Percentiles rank a stretch among this genome's conserved stretches.
Evolutionary conservation across 2,329 filamentous ascomycete species (phyloP).

Genomic region (Penicillium sp.): DNA sequence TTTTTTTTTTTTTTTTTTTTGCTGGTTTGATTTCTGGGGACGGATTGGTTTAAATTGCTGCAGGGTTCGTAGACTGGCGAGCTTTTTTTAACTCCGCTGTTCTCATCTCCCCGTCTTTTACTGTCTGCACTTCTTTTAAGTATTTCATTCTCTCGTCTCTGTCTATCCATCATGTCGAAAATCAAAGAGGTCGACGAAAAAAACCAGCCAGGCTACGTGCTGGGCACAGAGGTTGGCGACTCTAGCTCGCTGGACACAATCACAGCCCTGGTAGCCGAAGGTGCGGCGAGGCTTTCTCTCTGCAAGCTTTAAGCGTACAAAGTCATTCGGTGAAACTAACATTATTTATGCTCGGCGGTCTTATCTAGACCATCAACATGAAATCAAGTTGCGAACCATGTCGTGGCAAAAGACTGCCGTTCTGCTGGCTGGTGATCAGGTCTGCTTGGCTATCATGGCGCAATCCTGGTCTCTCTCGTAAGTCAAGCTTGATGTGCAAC

Average conservation of each 20-base stretch:
- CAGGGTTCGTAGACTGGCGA: not conserved
- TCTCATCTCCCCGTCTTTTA: not conserved
- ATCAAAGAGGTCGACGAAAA: slow-evolving; percentile 13
- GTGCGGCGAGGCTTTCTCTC: slow-evolving; percentile 1
- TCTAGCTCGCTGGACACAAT: slow-evolving; percentile 21
- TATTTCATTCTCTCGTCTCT: not conserved
- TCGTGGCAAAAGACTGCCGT: slow-evolving; percentile 56
- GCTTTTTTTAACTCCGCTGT: not conserved
- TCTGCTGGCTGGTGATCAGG: slow-evolving; percentile 52
- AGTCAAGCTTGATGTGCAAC: slow-evolving; percentile 16
- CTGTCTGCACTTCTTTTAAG: not conserved
- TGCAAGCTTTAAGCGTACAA: not conserved
- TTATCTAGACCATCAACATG: slow-evolving; percentile 30
- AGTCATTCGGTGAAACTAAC: not conserved
- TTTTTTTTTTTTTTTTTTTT: not conserved
- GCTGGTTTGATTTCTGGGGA: not conserved
- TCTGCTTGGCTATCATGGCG: slow-evolving; percentile 56
- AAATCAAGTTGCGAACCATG: slow-evolving; percentile 57
- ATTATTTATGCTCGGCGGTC: not conserved
- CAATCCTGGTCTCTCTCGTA: slow-evolving; percentile 54
- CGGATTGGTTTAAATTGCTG: not conserved
- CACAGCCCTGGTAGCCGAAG: slow-evolving; percentile 24
- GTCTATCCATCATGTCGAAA: slow-evolving; percentile 8
- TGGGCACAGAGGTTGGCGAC: slow-evolving; percentile 14
- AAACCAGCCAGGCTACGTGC: slow-evolving; percentile 13